These are phyloP conservation scores for Phytophthora sojae DNA, from an alignment of 352 stramenopile species.

Conservation along the genomic window DNA sequence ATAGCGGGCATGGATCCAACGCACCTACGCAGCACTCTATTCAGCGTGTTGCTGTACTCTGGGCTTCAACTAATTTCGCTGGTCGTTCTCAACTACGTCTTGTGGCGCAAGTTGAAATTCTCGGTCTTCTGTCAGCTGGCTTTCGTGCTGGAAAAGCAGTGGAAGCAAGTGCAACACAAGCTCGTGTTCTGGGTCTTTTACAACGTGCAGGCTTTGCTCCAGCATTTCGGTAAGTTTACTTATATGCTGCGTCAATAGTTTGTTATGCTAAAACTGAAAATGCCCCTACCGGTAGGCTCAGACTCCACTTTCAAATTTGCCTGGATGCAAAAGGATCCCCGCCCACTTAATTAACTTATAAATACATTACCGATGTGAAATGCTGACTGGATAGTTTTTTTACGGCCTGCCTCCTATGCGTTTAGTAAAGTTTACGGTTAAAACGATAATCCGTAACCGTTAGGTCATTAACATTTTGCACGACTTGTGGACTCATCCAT, in stretches of 20 bases:
- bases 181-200: slow-evolving; percentile 1
- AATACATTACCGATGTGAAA: background rate
- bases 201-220: slow-evolving; percentile 1
- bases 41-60: slow-evolving; percentile 9
- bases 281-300: background rate
- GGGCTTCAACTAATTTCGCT: slow-evolving; percentile 3
- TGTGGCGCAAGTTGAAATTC: slow-evolving; percentile 5
- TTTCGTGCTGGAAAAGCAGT: slow-evolving; percentile 6
- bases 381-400: too few species aligned
- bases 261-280: background rate
- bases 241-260: background rate
- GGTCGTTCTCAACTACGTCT: background rate
- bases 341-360: background rate
- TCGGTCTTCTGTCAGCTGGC: background rate
- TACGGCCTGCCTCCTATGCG: too few species aligned
- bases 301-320: slow-evolving; percentile 3
- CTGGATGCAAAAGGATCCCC: background rate
- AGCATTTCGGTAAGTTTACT: slow-evolving; percentile 6
- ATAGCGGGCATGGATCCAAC: slow-evolving; percentile 6
- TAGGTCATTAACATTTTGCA: too few species aligned
- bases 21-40: background rate
- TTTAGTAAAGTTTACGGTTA: too few species aligned
- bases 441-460: too few species aligned
- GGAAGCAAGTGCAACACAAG: background rate
- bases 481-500: too few species aligned